Evolutionary conservation across 164 flowering plant species (phyloP), one percentile per base, ranked within the genome.

Genomic region (Chimonanthus praecox): DNA sequence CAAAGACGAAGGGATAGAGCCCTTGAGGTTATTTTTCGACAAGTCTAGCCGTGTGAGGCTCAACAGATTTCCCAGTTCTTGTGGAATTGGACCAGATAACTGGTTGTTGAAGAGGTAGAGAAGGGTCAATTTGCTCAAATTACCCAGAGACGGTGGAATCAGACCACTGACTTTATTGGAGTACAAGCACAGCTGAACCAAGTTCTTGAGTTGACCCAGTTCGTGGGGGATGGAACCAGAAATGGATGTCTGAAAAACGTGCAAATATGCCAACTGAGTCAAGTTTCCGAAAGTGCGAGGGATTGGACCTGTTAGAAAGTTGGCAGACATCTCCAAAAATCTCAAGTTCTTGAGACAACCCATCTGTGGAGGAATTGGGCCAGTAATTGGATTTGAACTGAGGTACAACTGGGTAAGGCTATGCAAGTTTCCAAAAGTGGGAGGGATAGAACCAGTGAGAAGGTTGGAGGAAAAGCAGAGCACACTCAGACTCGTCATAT

Each of bases 1-100:
- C 49, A 80, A 62, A 47, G 71, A 48, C 3, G 78, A 43, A 58
- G 82, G 80, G 18, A 77, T 68, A 8, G 73, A 10, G 43, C 76
- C 75, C 8, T 11, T 49, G 9, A 80, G 18, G 20, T 6, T 4
- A 72, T 77, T 80, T 7, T 7, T 50, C 2, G 91, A 86, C 64
- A 92, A 85, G 77, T 87, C 89, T 64, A 84, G 50, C 20, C 48
- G 76, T 20, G 21, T 72, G 3, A 85, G 73, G 20, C 72, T 74
- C 50, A 85, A 49, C 71, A 60, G 33, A 73, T 47, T 33, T 33
- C 33, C 33, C 33, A 33, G 33, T 33, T 33, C 33, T 33, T 33
- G 33, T 33, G 33, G 33, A 33, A 33, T 33, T 33, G 33, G 33
- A 33, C 33, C 33, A 33, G 33, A 33, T 33, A 33, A 33, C 33